Base-by-base conservation (phyloP, 768 basidiomycete species). In the Macrolepiota albuminosa region DNA sequence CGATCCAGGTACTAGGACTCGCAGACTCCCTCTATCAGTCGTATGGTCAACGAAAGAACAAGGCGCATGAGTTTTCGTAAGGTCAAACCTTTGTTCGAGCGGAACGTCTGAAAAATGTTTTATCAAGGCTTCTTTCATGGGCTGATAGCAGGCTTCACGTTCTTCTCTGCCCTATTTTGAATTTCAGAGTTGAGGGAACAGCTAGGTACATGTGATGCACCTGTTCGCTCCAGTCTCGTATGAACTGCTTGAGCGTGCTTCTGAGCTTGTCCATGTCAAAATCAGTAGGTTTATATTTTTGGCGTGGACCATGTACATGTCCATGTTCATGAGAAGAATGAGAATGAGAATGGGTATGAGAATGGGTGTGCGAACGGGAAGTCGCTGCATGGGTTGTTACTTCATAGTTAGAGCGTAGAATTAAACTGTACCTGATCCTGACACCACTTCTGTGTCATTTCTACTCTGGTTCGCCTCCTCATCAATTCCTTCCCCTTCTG, bases 211-310 rank as follows among this genome's bases (percentile, higher is more conserved):
- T 45, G 21, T 34, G 11, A n/a, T 36, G 16, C 26, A 93, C 92
- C 77, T 93, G 88, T 63, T 78, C 81, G 61, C 89, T 91, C 95
- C 95, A 98, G 68, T 98, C 95, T 13, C 95, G 81, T 10, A 94
- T 94, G 54, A 96, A 88, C 66, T 96, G 94, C 68, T 96, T 93
- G 42, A 98, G 73, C 0, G 95, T 96, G 67, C 93, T 95, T 59
- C 94, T 77, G 43, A 98, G 76, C 69, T 96, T 95, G 69, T 97
- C 93, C 85, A 91, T 89, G 65, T 93, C 89, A 61, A 83, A 82
- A 40, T 92, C 89, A 0, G 82, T 84, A 0, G 86, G 82, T 59
- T 75, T 78, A 64, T 79, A 80, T 52, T 69, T 71, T 46, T 72
- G 67, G 50, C 60, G 70, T 48, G 39, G 64, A 7, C 65, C 65